Evolutionary conservation across 139 green algal species (phyloP), one percentile per base, ranked within the genome.

Genomic region (Chlorella sp.): DNA sequence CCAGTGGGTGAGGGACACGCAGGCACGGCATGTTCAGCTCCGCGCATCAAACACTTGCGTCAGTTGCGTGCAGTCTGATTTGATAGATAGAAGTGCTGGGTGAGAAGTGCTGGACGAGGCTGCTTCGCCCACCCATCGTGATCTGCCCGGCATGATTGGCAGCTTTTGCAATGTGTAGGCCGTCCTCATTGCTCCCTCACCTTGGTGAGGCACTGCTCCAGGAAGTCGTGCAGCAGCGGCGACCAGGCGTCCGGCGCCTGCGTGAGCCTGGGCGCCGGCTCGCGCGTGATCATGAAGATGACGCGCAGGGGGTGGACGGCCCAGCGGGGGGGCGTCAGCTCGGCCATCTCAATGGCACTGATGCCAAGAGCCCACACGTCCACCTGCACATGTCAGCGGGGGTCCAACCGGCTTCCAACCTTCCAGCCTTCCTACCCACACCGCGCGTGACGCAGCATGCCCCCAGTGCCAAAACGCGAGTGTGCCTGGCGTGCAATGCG

Each of bases 341-440:
- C 93, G 2, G 89, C 91, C 91, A 97, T 97, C 84, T 98, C 93
- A 2, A 98, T 96, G 1, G 88, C 88, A 31, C 61, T 72, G 77
- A 96, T 94, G 70, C 93, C 93, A 75, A 98, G 80, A 10, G 90
- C 92, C 93, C 93, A 97, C 31, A 97, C 84, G 74, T 97, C 93
- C 33, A 97, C 92, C 88, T 94, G 77, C 1, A 17, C 42, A 17
- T 10, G 42, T 10, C 10, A 10, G 17, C 10, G 42, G 42, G 42
- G 42, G 42, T 55, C 10, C 42, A 26, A 17, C 42, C 42, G 10
- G 10, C 42, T 55, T 10, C 42, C 17, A 17, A 10, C 42, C 42
- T 17, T 55, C 10, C 42, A 26, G 42, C 42, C 42, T 17, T 17
- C 42, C 42, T 55, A 26, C 10, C 42, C 42, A 10, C 42, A 10